Percentiles rank a stretch among this genome's conserved stretches.
phyloP scores from a whole-genome alignment of 352 stramenopile species.

The Thraustochytrium striatum region DNA sequence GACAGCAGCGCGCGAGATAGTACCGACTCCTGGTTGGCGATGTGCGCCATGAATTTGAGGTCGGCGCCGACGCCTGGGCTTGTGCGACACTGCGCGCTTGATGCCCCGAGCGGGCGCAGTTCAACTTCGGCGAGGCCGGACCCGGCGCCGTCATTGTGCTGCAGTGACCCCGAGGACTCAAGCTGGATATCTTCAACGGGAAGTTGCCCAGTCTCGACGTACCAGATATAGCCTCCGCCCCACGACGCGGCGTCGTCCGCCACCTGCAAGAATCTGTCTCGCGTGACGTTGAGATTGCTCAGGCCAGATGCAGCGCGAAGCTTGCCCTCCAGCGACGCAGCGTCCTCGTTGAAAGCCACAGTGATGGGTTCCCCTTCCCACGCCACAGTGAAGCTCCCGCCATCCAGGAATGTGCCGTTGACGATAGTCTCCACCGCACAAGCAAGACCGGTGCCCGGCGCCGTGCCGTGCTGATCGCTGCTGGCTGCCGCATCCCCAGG shows the following conservation, averaged over 20 bases:
- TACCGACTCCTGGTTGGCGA: background rate
- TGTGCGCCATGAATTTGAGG: constrained; percentile 2
- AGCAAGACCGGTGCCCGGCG: background rate
- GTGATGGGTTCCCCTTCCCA: background rate
- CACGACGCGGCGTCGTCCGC: background rate
- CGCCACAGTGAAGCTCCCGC: background rate
- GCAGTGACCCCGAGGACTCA: too few species aligned
- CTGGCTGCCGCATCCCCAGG: background rate
- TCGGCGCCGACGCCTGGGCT: constrained; percentile 4
- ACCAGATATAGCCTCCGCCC: background rate
- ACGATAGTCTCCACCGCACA: background rate
- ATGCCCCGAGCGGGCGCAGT: background rate
- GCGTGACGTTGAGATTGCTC: background rate
- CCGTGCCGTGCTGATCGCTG: background rate
- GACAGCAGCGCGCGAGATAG: background rate
- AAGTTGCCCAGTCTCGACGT: background rate
- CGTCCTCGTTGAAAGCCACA: too few species aligned
- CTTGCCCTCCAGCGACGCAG: too few species aligned
- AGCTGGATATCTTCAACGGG: background rate
- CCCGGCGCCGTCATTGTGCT: too few species aligned
- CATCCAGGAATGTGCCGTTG: background rate
- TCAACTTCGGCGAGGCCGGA: too few species aligned
- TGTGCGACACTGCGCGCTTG: background rate
- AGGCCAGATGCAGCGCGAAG: too few species aligned
- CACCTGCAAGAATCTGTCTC: background rate